phyloP scores from a whole-genome alignment of 2,329 filamentous ascomycete species.

The Lasiodiplodia gonubiensis region DNA sequence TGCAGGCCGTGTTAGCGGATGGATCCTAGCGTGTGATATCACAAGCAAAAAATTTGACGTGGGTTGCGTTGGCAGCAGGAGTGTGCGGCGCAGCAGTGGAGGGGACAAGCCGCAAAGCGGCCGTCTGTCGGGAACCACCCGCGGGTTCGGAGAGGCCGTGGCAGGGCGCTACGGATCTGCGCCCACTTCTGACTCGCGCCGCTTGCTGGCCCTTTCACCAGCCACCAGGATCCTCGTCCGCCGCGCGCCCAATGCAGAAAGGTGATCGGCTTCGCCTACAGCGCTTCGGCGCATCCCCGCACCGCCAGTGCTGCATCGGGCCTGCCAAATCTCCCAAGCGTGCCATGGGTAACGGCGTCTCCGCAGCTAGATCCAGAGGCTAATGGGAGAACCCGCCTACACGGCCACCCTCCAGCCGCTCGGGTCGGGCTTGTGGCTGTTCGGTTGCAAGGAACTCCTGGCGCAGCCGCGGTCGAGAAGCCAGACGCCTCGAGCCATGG shows the following conservation, averaged over 20 bases:
- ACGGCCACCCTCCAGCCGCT: slow-evolving; percentile 15
- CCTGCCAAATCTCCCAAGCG: slow-evolving; percentile 17
- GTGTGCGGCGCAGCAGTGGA: neutral
- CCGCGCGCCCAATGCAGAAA: slow-evolving; percentile 18
- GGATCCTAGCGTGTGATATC: neutral
- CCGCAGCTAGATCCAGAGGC: slow-evolving; percentile 14
- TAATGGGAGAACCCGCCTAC: slow-evolving; percentile 16
- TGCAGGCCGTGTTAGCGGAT: slow-evolving; percentile 6
- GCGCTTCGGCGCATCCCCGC: slow-evolving; percentile 17
- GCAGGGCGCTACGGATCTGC: slow-evolving; percentile 12
- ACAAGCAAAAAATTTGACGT: neutral
- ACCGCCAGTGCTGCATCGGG: slow-evolving; percentile 13
- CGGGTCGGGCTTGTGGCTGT: slow-evolving; percentile 16
- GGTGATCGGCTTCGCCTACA: slow-evolving; percentile 23
- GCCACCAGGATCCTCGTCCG: slow-evolving; percentile 19
- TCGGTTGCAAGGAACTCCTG: slow-evolving; percentile 16
- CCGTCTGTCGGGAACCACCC: slow-evolving; percentile 19
- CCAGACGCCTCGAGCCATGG: slow-evolving; percentile 12
- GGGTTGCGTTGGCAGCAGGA: slow-evolving; percentile 4
- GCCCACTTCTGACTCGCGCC: slow-evolving; percentile 10
- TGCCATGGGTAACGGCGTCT: slow-evolving; percentile 25
- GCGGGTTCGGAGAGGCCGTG: slow-evolving; percentile 15
- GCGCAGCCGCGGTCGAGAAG: neutral
- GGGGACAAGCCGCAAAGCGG: slow-evolving; percentile 10
- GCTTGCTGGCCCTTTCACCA: slow-evolving; percentile 4